Base-by-base conservation (phyloP, 352 stramenopile genomes). In the Pythium plurisporium region DNA sequence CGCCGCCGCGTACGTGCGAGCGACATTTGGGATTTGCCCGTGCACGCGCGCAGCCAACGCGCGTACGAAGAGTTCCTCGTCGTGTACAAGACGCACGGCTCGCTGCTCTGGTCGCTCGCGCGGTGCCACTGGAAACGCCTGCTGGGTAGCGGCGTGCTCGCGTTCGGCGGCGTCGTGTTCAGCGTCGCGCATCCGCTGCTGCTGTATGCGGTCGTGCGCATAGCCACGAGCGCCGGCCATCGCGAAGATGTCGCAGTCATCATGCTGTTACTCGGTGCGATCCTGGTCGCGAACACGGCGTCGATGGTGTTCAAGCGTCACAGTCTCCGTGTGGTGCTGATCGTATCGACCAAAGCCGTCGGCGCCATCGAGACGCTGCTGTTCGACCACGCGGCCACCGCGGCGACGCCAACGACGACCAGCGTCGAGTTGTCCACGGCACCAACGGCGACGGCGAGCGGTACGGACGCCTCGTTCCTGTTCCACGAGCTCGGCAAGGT, bases 401-500 rank as follows among this genome's bases (percentile, higher is more conserved):
- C 42, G 30, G 2, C 25, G 10, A 27, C 31, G 20, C 25, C 30
- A 2, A 22, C 27, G 0, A 51, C 44, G 2, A 11, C 37, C 12
- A n/a, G n/a, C n/a, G n/a, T n/a, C n/a, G n/a, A n/a, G n/a, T n/a
- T 30, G 22, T 4, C 14, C n/a, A 56, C n/a, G 42, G 15, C 11
- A 20, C 20, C 10, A 19, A 8, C 17, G 30, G 19, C 25, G 27
- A 26, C 25, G 34, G 22, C 37, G 19, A 37, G 37, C 4, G 57
- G 46, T 17, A 8, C 57, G 6, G 46, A 58, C 26, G 47, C 51
- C 29, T 67, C 59, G 52, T 56, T 62, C 31, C 22, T 67, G 11
- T 58, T 67, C 44, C 53, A 67, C 26, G 60, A 67, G 37, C 40
- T 67, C 15, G 47, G 34, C 29, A 67, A 62, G 40, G 47, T 67